Evolutionary conservation across 2,329 filamentous ascomycete genomes (phyloP).

Genomic region (Ascosphaera pollenicola): DNA sequence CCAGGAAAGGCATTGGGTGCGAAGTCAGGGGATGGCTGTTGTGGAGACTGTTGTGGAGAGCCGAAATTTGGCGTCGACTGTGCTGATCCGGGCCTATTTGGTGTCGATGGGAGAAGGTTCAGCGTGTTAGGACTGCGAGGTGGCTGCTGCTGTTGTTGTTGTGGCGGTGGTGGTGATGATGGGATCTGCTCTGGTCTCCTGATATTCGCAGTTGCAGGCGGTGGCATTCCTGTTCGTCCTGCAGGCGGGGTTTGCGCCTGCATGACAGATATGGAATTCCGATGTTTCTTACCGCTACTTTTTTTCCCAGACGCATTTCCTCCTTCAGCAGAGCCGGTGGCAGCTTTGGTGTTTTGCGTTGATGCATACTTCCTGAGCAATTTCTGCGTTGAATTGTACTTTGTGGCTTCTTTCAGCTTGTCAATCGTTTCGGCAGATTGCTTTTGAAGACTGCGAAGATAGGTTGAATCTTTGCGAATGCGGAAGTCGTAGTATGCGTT

Average conservation of each 20-base stretch:
- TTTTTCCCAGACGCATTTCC: conserved; percentile 9
- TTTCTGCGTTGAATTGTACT: conserved; percentile 85
- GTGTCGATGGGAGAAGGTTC: conserved; percentile 5
- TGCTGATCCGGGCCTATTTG: conserved; percentile 3
- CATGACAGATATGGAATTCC: conserved; percentile 8
- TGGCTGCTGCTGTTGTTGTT: conserved; percentile 11
- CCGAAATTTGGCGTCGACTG: conserved; percentile 5
- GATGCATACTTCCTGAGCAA: conserved; percentile 91
- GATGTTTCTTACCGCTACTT: too few species aligned
- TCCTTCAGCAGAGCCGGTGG: conserved; percentile 9
- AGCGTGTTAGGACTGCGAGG: conserved; percentile 9
- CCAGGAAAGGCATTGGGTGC: conserved; percentile 25
- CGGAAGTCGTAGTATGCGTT: conserved; percentile 61
- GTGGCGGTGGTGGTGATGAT: conserved; percentile 10
- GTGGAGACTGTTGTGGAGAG: conserved; percentile 5
- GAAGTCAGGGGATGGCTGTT: conserved; percentile 16
- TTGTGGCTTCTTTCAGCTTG: conserved; percentile 83
- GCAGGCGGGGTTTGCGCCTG: conserved; percentile 10
- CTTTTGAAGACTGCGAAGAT: conserved; percentile 52
- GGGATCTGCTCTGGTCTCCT: conserved; percentile 10
- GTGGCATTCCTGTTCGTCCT: conserved; percentile 31
- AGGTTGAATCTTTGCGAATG: conserved; percentile 43
- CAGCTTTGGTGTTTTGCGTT: too few species aligned
- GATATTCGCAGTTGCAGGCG: conserved; percentile 45
- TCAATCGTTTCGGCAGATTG: conserved; percentile 77